Evolutionary conservation across 1,284 basidiomycete species (phyloP).

Genomic region (Papiliotrema flavescens): DNA sequence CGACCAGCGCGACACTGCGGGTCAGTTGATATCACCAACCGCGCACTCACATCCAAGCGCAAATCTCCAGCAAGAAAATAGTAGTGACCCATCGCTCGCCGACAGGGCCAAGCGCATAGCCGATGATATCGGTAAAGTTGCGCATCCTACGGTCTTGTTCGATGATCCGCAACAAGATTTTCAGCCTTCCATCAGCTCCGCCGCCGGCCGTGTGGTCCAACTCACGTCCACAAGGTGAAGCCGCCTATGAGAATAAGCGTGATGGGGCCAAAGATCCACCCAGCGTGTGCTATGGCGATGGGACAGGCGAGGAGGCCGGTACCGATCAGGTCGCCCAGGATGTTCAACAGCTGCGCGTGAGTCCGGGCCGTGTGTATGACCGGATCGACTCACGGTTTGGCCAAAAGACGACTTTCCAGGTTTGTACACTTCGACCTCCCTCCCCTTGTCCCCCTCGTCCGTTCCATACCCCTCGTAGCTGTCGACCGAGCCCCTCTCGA

Average conservation of each 20-base stretch:
- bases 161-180: conserved; percentile 43
- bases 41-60: conserved; percentile 53
- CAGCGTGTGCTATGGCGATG: conserved; percentile 76
- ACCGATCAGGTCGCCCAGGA: conserved; percentile 76
- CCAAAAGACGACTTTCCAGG: conserved; percentile 67
- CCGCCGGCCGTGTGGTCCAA: too few relatives aligned
- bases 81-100: conserved; percentile 64
- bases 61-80: conserved; percentile 80
- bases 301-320: conserved; percentile 87
- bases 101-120: conserved; percentile 55
- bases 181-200: conserved; percentile 24
- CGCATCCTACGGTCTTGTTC: conserved; percentile 39
- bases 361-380: too few relatives aligned
- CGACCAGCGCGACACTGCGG: conserved; percentile 73
- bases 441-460: conserved; percentile 13
- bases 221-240: conserved; percentile 80
- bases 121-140: conserved; percentile 43
- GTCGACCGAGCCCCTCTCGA: neutral
- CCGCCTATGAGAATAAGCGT: conserved; percentile 70
- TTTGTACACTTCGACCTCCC: conserved; percentile 40
- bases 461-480: too few relatives aligned
- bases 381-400: conserved; percentile 60
- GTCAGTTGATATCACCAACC: neutral
- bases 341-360: conserved; percentile 67
- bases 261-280: conserved; percentile 72